Conservation (phyloP, 106 monocot species). For the Phalaenopsis aphrodite region DNA sequence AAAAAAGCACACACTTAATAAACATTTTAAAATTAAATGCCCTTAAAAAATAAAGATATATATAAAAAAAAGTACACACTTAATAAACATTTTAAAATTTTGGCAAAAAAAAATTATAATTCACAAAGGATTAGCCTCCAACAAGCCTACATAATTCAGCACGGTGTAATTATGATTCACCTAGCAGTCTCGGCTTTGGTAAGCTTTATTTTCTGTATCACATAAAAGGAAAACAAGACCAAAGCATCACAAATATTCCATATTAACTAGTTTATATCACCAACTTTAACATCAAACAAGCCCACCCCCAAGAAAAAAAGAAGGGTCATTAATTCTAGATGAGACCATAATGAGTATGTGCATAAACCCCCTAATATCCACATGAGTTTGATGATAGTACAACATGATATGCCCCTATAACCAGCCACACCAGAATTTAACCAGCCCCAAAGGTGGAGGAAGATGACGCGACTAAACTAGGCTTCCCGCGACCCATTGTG, state of each 20-base stretch:
- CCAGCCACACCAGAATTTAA: background rate
- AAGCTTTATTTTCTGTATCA: background rate
- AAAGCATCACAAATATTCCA: constrained; percentile 4
- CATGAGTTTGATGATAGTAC: background rate
- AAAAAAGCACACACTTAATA: too few relatives aligned
- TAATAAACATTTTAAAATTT: too few relatives aligned
- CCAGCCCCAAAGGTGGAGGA: background rate
- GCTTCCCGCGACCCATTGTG: constrained; percentile 68
- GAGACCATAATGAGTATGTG: background rate
- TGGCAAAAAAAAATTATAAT: too few relatives aligned
- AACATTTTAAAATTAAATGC: too few relatives aligned
- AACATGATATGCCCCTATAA: background rate
- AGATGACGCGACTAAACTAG: background rate
- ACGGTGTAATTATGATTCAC: too few relatives aligned
- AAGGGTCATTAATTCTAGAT: constrained; percentile 2
- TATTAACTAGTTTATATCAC: constrained; percentile 2
- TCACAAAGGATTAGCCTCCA: too few relatives aligned
- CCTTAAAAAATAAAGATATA: too few relatives aligned
- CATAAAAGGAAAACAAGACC: background rate
- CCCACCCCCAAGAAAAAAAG: background rate
- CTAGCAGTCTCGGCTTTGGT: background rate
- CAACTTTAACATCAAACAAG: background rate
- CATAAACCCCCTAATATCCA: background rate
- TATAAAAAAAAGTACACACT: too few relatives aligned
- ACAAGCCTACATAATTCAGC: too few relatives aligned